Conservation (phyloP, 331 rosid genomes). For the Acacia concinna region DNA sequence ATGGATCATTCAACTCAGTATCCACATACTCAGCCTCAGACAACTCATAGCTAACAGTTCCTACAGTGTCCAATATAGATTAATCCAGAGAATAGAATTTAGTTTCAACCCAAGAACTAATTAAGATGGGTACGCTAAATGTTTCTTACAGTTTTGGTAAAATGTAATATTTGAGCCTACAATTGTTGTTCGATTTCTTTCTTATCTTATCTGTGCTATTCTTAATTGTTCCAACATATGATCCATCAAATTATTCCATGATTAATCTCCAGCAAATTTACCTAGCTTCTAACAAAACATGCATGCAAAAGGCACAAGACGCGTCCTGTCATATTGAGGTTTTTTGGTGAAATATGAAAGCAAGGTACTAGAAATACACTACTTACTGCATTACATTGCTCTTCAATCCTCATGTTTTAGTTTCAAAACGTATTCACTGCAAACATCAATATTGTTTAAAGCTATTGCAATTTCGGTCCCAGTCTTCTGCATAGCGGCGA, state of each 20-base stretch:
- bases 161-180: neutral
- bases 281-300: neutral
- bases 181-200: neutral
- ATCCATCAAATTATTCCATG: conserved; percentile 13
- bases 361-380: conserved; percentile 24
- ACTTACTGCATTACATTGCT: conserved; percentile 88
- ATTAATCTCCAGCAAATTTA: neutral
- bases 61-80: conserved; percentile 67
- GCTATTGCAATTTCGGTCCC: conserved; percentile 89
- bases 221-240: neutral
- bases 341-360: conserved; percentile 11
- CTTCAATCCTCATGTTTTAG: conserved; percentile 92
- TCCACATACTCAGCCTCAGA: conserved; percentile 92
- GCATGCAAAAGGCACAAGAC: neutral
- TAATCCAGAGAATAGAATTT: neutral
- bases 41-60: conserved; percentile 82
- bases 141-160: neutral
- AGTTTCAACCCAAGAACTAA: neutral
- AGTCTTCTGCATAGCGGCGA: conserved; percentile 78
- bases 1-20: conserved; percentile 95
- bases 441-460: conserved; percentile 85
- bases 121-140: neutral
- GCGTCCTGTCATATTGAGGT: neutral
- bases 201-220: neutral
- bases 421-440: conserved; percentile 86